Evolutionary conservation across 306 rosid genomes (phyloP), one percentile per base, ranked within the genome.

Genomic region (Pueraria montana): DNA sequence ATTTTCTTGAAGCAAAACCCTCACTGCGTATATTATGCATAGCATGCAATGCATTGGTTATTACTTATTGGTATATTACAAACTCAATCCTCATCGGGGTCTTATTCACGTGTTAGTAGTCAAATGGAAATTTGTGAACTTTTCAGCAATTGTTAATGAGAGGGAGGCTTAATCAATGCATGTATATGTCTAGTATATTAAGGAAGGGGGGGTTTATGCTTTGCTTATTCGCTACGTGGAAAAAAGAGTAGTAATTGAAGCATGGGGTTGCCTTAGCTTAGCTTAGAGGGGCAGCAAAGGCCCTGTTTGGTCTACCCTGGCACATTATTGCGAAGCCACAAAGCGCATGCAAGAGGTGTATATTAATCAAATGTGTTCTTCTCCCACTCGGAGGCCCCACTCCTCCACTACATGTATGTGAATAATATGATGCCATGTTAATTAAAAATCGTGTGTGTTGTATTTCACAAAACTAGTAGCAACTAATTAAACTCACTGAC

Each of bases 241-340:
- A 67, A 80, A 80, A 84, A 16, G 58, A 65, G 76, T 82, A 84
- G 82, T 67, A 77, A 75, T 46, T 20, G 77, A 84, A 78, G 76
- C 72, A 73, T 83, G 86, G 87, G 74, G 89, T 56, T 89, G 86
- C 78, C 96, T 88, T 91, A 73, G 82, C 96, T 88, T 91, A 73
- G 82, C 94, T 91, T 91, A 83, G 83, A 87, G 88, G 91, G 67
- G 67, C 86, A 85, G 97, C 91, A 94, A 94, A 80, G 89, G 53
- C 74, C 23, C 7, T 46, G 38, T 78, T 82, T 79, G 43, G 11
- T 36, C 40, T 36, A 36, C 8, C 8, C 40, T 36, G 13, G 61
- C 32, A 65, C 76, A 86, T 90, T 85, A 90, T 87, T 85, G 88
- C 74, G 0, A 71, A 79, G 77, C 38, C 80, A 59, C 83, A 81